phyloP scores from a whole-genome alignment of 2,329 filamentous ascomycete species.

The Venturia asperata region DNA sequence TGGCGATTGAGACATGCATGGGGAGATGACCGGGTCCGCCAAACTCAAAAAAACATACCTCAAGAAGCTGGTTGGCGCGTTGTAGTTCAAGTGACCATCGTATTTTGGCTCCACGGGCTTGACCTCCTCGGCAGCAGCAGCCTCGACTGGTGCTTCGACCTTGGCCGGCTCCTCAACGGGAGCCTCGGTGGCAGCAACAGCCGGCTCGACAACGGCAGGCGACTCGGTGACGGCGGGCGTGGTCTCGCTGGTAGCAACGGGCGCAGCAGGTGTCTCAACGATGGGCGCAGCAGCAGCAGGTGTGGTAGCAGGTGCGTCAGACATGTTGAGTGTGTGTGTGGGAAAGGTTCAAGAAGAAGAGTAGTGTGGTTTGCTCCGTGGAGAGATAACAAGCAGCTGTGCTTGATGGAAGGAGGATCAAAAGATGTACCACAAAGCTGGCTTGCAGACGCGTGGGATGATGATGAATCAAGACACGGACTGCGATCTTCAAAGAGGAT shows the following conservation, averaged over 20 bases:
- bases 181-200: constrained; percentile 29
- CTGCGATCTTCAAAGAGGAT: constrained; percentile 12
- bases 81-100: constrained; percentile 83
- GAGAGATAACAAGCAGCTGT: neutral
- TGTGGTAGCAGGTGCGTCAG: constrained; percentile 9
- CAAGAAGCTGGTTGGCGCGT: constrained; percentile 62
- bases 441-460: neutral
- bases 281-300: constrained; percentile 8
- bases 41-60: constrained; percentile 16
- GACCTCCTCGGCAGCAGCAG: constrained; percentile 14
- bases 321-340: constrained; percentile 10
- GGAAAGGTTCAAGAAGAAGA: neutral
- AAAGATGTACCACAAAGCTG: neutral
- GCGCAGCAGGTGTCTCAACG: constrained; percentile 17
- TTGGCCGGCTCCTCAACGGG: constrained; percentile 10
- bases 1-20: neutral
- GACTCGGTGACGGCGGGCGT: constrained; percentile 10
- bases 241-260: constrained; percentile 18
- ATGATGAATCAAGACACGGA: constrained; percentile 11
- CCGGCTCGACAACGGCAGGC: constrained; percentile 20
- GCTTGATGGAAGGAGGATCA: neutral
- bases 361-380: neutral
- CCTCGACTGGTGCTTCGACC: constrained; percentile 20
- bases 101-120: constrained; percentile 57
- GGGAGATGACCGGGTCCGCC: neutral